Conservation (phyloP, 805 yeast genomes). For the Danielozyma ontarioensis region DNA sequence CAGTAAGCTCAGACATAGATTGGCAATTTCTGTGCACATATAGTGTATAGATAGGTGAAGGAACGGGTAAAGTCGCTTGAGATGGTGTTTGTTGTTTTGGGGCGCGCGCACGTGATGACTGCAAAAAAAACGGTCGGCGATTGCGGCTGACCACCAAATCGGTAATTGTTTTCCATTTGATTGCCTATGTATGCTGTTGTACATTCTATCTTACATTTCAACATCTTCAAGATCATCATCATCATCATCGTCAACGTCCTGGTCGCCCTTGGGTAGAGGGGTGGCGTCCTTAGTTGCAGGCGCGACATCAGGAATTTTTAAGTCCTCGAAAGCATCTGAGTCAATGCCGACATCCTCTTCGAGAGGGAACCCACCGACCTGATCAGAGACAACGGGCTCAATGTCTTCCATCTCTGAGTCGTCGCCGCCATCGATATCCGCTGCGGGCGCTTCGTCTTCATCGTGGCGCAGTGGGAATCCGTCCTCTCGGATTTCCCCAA, state of each 20-base stretch:
- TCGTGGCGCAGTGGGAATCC: too few relatives aligned
- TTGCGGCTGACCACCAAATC: too few relatives aligned
- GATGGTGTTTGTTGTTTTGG: not conserved
- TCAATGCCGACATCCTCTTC: not conserved
- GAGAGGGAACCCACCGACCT: too few relatives aligned
- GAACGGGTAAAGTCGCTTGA: too few relatives aligned
- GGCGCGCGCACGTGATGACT: not conserved
- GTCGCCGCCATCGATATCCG: too few relatives aligned
- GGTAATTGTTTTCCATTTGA: too few relatives aligned
- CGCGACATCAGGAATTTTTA: not conserved
- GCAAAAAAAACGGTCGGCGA: not conserved
- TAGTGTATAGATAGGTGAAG: too few relatives aligned
- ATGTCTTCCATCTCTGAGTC: too few relatives aligned
- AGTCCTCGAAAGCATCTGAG: not conserved
- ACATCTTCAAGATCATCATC: constrained; percentile 2
- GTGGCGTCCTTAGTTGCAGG: not conserved
- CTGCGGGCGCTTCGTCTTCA: not conserved
- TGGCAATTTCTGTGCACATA: not conserved
- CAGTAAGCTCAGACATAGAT: constrained; percentile 37
- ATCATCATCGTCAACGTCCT: constrained; percentile 1
- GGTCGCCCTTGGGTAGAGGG: constrained; percentile 5
- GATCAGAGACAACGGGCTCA: too few relatives aligned
- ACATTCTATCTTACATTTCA: not conserved
- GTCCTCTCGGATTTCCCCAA: too few relatives aligned
- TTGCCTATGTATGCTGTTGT: too few relatives aligned